phyloP scores from a whole-genome alignment of 139 green algal species.

The Tetradesmus lagerheimii region DNA sequence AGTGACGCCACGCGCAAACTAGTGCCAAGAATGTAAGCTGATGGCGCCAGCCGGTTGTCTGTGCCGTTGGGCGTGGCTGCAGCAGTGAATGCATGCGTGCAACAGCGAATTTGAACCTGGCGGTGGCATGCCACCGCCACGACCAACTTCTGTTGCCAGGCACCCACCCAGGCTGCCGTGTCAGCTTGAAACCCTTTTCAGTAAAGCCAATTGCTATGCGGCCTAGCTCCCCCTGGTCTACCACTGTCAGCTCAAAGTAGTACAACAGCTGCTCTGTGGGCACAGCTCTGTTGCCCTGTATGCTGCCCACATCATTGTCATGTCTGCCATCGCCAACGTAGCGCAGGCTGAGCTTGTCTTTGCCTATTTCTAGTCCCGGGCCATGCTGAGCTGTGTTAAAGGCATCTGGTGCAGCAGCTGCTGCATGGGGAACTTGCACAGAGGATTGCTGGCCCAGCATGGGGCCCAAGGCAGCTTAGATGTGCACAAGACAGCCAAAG shows the following conservation, averaged over 20 bases:
- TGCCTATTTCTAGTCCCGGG: constrained; percentile 74
- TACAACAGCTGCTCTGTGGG: constrained; percentile 73
- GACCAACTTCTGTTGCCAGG: neutral
- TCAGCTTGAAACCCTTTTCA: constrained; percentile 76
- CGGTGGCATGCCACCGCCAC: neutral
- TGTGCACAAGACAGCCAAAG: neutral
- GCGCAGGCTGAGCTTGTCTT: constrained; percentile 78
- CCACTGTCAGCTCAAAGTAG: constrained; percentile 89
- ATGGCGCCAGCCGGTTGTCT: neutral
- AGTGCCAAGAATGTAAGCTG: neutral
- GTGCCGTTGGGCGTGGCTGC: neutral
- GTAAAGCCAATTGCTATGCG: constrained; percentile 86
- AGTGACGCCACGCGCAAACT: neutral
- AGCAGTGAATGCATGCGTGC: neutral
- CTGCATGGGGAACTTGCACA: neutral
- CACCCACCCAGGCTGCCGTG: constrained; percentile 85
- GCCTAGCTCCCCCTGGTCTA: constrained; percentile 70
- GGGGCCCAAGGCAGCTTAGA: neutral
- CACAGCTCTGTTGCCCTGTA: constrained; percentile 79
- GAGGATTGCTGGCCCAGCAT: neutral
- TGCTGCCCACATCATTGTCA: constrained; percentile 81
- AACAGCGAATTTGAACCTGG: neutral
- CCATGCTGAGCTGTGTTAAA: constrained; percentile 33
- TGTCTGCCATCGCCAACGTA: constrained; percentile 79
- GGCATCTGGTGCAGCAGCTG: neutral